Base-by-base conservation (phyloP, 768 basidiomycete species). In the Cystobasidium tubakii region DNA sequence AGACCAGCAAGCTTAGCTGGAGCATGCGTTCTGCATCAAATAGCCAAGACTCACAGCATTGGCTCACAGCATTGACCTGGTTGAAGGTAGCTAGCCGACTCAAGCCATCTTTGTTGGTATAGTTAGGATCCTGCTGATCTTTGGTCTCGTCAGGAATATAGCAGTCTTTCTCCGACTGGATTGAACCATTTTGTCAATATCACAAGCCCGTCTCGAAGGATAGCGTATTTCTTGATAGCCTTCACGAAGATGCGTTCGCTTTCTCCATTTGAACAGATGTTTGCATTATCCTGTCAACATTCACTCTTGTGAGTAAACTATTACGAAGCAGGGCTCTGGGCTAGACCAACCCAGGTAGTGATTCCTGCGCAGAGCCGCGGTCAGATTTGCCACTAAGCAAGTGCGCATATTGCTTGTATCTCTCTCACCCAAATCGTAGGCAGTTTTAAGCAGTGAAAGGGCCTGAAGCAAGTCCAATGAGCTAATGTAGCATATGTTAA, bases 151-250 rank as follows among this genome's bases (percentile, higher is more conserved):
- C 42, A 36, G 27, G 31, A 27, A 34, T 3, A 55, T 46, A 17
- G 0, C 73, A 63, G 73, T 33, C 74, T 70, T 19, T 66, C 12
- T 27, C 42, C 57, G 42, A 44, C 42, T 29, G 46, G 31, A n/a
- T 60, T 46, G 62, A 71, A 78, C 7, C 86, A 86, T 82, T 91
- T 91, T 69, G 90, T 90, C 83, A 90, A 84, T 19, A 91, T 85
- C 21, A 91, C 88, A 60, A 91, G 86, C 76, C 87, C 86, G 19
- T 88, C 87, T 1, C 90, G 86, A 19, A 88, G 88, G 15, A 89
- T 83, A 23, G 86, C 79, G 75, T 85, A 84, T 74, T 86, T 78
- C 77, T 88, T 88, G 82, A 91, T 87, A 1, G 86, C 88, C 76
- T 88, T 87, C 9, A 89, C 89, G 25, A 90, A 82, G 63, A 90